phyloP scores from a whole-genome alignment of 2,329 filamentous ascomycete species.

The Colletotrichum melonis region DNA sequence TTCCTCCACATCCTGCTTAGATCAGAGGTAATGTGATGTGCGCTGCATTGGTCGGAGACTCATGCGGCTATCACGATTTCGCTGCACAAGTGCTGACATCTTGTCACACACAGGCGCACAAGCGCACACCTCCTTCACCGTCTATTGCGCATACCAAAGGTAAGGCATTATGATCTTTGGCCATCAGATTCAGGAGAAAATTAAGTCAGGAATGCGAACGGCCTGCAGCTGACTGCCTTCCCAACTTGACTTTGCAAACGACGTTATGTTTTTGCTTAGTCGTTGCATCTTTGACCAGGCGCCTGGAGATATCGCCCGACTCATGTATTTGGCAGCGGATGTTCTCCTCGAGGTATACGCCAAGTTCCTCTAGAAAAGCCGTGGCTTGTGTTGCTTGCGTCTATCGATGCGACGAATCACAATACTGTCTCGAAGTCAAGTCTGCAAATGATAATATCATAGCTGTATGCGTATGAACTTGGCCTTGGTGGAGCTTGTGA shows the following conservation, averaged over 20 bases:
- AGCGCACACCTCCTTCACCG: conserved; percentile 25
- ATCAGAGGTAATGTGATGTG: conserved; percentile 19
- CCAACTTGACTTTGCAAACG: not conserved
- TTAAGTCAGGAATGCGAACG: not conserved
- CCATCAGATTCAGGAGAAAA: not conserved
- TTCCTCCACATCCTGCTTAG: conserved; percentile 1
- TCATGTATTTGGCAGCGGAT: not conserved
- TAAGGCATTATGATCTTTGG: not conserved
- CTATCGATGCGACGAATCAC: not conserved
- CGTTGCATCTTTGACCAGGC: not conserved
- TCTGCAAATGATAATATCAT: conserved; percentile 3
- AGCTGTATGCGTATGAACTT: not conserved
- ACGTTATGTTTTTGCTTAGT: not conserved
- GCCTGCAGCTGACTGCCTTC: not conserved
- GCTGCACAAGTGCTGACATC: conserved; percentile 35
- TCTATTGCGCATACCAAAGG: conserved; percentile 17
- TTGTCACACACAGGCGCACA: conserved; percentile 28
- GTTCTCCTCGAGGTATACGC: not conserved
- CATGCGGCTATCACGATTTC: conserved; percentile 32
- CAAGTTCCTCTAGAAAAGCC: not conserved
- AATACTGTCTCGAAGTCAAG: conserved; percentile 22
- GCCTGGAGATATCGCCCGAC: not conserved
- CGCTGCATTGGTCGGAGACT: conserved; percentile 23
- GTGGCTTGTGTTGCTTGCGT: conserved; percentile 13
- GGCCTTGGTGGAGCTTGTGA: conserved; percentile 17